A percentile compares a stretch with the other conserved stretches of the same genome.
Conservation (phyloP, 2,329 filamentous ascomycete genomes). For the Ceratocystiopsis sp. region DNA sequence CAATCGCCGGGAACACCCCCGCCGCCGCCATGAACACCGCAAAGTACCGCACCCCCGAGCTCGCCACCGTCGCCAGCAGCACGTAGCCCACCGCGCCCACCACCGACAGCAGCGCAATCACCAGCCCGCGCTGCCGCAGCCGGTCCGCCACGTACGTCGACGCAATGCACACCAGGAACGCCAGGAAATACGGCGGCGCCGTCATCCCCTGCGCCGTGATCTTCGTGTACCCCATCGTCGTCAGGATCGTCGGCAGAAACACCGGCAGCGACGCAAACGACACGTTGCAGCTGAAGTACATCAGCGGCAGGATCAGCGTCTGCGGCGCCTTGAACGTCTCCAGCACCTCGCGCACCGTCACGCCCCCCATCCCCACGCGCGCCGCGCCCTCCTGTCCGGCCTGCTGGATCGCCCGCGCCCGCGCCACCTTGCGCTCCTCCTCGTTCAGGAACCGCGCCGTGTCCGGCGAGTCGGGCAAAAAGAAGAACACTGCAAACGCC, state of each 20-base stretch:
- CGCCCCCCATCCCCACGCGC: slow-evolving; percentile 22
- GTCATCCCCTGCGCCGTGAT: slow-evolving; percentile 55
- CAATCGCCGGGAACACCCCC: slow-evolving; percentile 45
- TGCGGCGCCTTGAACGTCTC: slow-evolving; percentile 28
- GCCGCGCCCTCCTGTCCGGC: slow-evolving; percentile 30
- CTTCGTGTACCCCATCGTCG: slow-evolving; percentile 49
- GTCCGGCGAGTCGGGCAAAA: slow-evolving; percentile 33
- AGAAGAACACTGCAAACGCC: slow-evolving; percentile 35
- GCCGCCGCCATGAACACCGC: slow-evolving; percentile 28
- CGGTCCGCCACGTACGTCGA: slow-evolving; percentile 50
- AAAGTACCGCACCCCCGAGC: slow-evolving; percentile 25
- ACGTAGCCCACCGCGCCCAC: slow-evolving; percentile 47
- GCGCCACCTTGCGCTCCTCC: slow-evolving; percentile 40
- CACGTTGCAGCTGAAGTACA: slow-evolving; percentile 23
- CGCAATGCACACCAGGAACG: slow-evolving; percentile 43
- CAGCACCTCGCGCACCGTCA: slow-evolving; percentile 29
- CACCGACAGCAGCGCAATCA: slow-evolving; percentile 37
- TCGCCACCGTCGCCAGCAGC: slow-evolving; percentile 38
- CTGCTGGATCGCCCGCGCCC: slow-evolving; percentile 33
- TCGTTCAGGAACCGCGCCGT: slow-evolving; percentile 35
- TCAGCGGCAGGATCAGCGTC: slow-evolving; percentile 28
- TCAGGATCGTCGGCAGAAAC: slow-evolving; percentile 45
- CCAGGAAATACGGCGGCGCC: slow-evolving; percentile 52
- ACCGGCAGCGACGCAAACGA: slow-evolving; percentile 30
- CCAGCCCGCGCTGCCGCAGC: slow-evolving; percentile 43